Evolutionary conservation across 208 protist genomes (phyloP).

Genomic region (Trypanosoma cruzi): DNA sequence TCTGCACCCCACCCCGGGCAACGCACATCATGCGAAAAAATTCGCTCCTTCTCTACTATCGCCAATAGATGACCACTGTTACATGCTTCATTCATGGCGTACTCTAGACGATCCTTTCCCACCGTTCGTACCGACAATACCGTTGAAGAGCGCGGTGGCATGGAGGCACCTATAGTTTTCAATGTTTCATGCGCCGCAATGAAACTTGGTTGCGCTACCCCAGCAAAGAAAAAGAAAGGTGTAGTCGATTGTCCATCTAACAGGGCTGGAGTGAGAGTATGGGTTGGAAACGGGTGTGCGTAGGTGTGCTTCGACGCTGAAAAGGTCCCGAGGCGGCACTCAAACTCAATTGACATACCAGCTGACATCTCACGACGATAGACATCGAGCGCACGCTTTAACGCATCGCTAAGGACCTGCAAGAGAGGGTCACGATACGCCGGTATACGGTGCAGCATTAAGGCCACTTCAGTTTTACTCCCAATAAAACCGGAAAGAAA

Average conservation of each 20-base stretch:
- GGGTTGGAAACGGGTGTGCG: constrained; percentile 34
- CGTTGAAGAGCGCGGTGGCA: constrained; percentile 21
- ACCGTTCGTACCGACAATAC: constrained; percentile 25
- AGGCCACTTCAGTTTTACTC: not conserved
- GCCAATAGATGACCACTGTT: constrained; percentile 14
- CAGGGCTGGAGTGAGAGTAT: constrained; percentile 37
- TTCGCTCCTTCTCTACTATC: constrained; percentile 22
- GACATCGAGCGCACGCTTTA: constrained; percentile 43
- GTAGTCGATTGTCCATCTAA: constrained; percentile 19
- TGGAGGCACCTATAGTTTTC: not conserved
- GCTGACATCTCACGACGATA: constrained; percentile 32
- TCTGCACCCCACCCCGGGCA: constrained; percentile 29
- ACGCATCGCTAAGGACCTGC: constrained; percentile 30
- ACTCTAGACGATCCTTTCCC: constrained; percentile 20
- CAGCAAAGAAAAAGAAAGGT: constrained; percentile 31
- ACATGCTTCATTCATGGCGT: constrained; percentile 29
- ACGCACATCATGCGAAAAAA: constrained; percentile 25
- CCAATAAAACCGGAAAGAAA: not conserved
- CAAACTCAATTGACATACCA: constrained; percentile 45
- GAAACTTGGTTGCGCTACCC: constrained; percentile 29
- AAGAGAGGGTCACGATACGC: constrained; percentile 52
- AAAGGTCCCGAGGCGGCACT: constrained; percentile 57
- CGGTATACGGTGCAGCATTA: constrained; percentile 28
- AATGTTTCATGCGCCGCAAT: constrained; percentile 16
- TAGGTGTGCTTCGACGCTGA: constrained; percentile 23